Percentiles rank a stretch among this genome's conserved stretches.
These are phyloP conservation scores for Physaria fendleri DNA, from an alignment of 345 rosid species.

Conservation along the genomic window DNA sequence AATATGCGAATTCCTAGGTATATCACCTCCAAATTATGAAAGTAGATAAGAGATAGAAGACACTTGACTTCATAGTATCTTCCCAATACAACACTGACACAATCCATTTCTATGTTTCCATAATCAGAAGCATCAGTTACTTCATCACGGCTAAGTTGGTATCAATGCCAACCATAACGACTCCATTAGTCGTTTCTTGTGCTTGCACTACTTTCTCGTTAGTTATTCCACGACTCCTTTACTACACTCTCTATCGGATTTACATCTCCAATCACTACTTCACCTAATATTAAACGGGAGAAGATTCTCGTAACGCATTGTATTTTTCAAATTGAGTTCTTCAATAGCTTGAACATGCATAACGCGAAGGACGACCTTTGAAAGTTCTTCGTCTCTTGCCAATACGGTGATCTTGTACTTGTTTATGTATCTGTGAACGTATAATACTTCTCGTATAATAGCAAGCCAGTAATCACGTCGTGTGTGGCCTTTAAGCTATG, in stretches of 20 bases:
- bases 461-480: constrained; percentile 96
- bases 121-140: constrained; percentile 75
- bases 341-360: constrained; percentile 77
- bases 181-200: constrained; percentile 83
- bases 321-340: constrained; percentile 43
- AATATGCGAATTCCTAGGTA: no score
- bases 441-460: constrained; percentile 65
- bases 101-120: constrained; percentile 55
- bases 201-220: constrained; percentile 70
- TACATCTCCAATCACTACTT: constrained; percentile 79
- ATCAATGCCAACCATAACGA: constrained; percentile 88
- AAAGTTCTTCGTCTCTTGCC: constrained; percentile 64
- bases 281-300: constrained; percentile 90
- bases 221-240: constrained; percentile 71
- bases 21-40: constrained; percentile 68
- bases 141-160: constrained; percentile 97
- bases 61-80: constrained; percentile 54
- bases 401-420: constrained; percentile 62
- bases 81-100: constrained; percentile 66
- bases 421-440: constrained; percentile 59
- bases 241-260: constrained; percentile 72
- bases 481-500: constrained; percentile 90
- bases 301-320: constrained; percentile 44
- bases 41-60: constrained; percentile 61
- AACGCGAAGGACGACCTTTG: constrained; percentile 82